phyloP scores from a whole-genome alignment of 176 grass and related monocot genomes.

The Hordeum vulgare region MorexV3_pseudomolecules_assembly NC_058520.1:423348986-423349485 shows the following conservation, averaged over 20 bases:
- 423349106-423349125: constrained; percentile 19
- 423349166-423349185: constrained; percentile 58
- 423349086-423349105: constrained; percentile 45
- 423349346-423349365: constrained; percentile 78
- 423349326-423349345: too few relatives aligned
- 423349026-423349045: neutral
- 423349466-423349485: neutral
- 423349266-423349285: neutral
- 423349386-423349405: constrained; percentile 82
- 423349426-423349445: constrained; percentile 54
- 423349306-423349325: constrained; percentile 46
- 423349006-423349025: constrained; percentile 40
- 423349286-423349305: constrained; percentile 31
- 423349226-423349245: neutral
- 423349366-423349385: constrained; percentile 50
- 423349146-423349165: constrained; percentile 62
- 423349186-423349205: constrained; percentile 89
- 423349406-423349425: constrained; percentile 83
- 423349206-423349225: constrained; percentile 22
- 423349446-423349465: too few relatives aligned
- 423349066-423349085: constrained; percentile 40
- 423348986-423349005: constrained; percentile 59
- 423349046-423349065: constrained; percentile 22
- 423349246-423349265: neutral
- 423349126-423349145: constrained; percentile 20